These are phyloP conservation scores for Trypanosoma avium DNA, from an alignment of 208 protist species.

Conservation along the genomic window DNA sequence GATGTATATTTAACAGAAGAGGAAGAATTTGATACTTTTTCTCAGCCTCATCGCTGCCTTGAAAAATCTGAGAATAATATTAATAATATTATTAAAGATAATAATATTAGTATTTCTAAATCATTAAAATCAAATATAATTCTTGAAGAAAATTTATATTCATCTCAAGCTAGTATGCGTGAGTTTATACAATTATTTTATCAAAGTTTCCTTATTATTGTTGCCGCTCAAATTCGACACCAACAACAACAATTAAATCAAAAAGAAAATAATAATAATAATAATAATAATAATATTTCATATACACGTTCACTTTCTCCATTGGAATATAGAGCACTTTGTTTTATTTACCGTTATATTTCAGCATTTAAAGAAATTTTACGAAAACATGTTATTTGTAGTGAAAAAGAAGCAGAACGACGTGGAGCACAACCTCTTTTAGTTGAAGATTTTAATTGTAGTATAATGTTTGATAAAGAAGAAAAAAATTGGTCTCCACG, in stretches of 20 bases:
- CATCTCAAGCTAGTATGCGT: too few relatives aligned
- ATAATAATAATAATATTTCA: background rate
- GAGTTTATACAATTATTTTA: constrained; percentile 57
- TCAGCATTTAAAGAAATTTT: constrained; percentile 40
- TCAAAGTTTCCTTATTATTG: constrained; percentile 51
- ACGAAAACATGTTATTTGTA: constrained; percentile 58
- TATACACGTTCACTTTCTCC: constrained; percentile 22
- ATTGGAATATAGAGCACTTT: constrained; percentile 44
- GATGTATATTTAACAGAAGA: constrained; percentile 19
- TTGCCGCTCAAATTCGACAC: constrained; percentile 47
- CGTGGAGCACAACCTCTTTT: constrained; percentile 60
- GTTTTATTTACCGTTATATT: constrained; percentile 44
- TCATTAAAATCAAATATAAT: too few relatives aligned
- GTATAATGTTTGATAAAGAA: background rate
- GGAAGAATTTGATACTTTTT: constrained; percentile 7
- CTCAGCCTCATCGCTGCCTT: background rate
- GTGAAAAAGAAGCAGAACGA: constrained; percentile 45
- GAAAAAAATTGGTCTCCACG: constrained; percentile 8
- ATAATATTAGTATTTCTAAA: too few relatives aligned
- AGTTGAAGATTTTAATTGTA: constrained; percentile 13
- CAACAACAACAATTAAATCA: constrained; percentile 29
- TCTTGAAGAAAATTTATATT: too few relatives aligned
- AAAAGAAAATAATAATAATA: too few relatives aligned
- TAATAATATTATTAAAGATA: background rate
- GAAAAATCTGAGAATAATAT: background rate